Conservation (phyloP, 2,329 filamentous ascomycete genomes). For the Trichoderma oligosporum region DNA sequence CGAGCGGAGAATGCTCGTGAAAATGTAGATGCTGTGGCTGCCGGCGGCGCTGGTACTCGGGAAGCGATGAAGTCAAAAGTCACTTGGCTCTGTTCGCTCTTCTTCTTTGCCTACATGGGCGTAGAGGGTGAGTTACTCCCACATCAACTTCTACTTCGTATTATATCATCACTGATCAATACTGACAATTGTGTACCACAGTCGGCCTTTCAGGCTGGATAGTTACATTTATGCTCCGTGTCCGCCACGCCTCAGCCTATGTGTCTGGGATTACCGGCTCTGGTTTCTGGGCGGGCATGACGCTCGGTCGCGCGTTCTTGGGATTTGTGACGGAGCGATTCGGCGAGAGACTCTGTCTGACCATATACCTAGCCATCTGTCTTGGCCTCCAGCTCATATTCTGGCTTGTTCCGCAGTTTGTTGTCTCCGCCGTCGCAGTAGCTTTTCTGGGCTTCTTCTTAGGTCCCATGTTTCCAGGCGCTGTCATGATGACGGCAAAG, state of each 20-base stretch:
- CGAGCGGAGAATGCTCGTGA: constrained; percentile 37
- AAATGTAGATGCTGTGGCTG: constrained; percentile 18
- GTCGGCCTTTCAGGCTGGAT: constrained; percentile 74
- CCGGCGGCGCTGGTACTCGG: constrained; percentile 34
- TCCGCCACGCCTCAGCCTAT: constrained; percentile 61
- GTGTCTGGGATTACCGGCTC: constrained; percentile 68
- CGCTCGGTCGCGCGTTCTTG: constrained; percentile 61
- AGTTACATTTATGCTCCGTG: constrained; percentile 72
- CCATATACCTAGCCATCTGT: constrained; percentile 58
- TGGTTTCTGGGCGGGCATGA: constrained; percentile 77
- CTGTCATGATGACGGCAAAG: constrained; percentile 66
- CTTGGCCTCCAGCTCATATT: constrained; percentile 60
- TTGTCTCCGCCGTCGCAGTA: constrained; percentile 56
- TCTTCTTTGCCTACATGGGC: constrained; percentile 71
- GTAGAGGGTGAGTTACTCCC: constrained; percentile 54
- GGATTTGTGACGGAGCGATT: constrained; percentile 67
- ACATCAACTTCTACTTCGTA: too few relatives aligned
- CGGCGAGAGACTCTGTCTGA: constrained; percentile 59
- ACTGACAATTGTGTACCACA: constrained; percentile 18
- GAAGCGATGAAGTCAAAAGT: constrained; percentile 45
- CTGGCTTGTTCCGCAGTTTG: constrained; percentile 58
- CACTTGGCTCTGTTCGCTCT: constrained; percentile 64
- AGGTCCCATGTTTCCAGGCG: constrained; percentile 69
- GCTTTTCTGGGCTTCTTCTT: constrained; percentile 69
- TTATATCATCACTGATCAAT: neutral